Evolutionary conservation across 2,329 filamentous ascomycete species (phyloP).

Genomic region (Neofusicoccum ribis): DNA sequence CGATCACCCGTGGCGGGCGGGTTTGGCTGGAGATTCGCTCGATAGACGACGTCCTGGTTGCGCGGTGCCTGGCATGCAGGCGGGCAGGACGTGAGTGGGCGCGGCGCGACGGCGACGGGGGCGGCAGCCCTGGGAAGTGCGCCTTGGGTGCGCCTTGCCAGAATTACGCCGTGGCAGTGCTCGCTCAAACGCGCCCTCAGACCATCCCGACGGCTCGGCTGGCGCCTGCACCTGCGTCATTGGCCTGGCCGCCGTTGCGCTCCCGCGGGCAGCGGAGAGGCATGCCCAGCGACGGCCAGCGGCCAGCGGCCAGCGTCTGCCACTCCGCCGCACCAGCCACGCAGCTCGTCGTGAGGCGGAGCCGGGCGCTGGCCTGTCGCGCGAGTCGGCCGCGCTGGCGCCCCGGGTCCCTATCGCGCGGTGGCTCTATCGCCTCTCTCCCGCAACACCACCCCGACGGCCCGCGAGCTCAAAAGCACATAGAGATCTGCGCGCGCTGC

Average conservation of each 20-base stretch:
- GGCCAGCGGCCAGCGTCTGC: too few relatives aligned
- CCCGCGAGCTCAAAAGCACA: not conserved
- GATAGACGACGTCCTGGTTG: not conserved
- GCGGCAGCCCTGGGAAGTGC: not conserved
- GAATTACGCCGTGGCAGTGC: constrained; percentile 14
- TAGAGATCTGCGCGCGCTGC: constrained; percentile 3
- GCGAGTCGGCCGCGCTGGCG: not conserved
- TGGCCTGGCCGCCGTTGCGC: not conserved
- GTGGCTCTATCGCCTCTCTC: not conserved
- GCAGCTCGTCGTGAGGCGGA: constrained; percentile 4
- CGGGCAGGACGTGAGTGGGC: constrained; percentile 1
- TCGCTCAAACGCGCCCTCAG: not conserved
- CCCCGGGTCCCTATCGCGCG: constrained; percentile 10
- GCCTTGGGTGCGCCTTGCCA: constrained; percentile 10
- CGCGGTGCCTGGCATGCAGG: not conserved
- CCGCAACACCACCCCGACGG: not conserved
- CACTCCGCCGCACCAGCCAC: constrained; percentile 7
- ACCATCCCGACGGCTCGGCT: not conserved
- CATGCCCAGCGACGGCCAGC: too few relatives aligned
- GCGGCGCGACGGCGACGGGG: not conserved
- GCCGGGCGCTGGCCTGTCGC: not conserved
- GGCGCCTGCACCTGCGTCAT: not conserved
- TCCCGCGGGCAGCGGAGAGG: not conserved
- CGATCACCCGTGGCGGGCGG: constrained; percentile 5
- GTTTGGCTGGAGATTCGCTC: not conserved